Base-by-base conservation (phyloP, 495 filamentous ascomycete genomes). In the Bathelium albidoporum region DNA sequence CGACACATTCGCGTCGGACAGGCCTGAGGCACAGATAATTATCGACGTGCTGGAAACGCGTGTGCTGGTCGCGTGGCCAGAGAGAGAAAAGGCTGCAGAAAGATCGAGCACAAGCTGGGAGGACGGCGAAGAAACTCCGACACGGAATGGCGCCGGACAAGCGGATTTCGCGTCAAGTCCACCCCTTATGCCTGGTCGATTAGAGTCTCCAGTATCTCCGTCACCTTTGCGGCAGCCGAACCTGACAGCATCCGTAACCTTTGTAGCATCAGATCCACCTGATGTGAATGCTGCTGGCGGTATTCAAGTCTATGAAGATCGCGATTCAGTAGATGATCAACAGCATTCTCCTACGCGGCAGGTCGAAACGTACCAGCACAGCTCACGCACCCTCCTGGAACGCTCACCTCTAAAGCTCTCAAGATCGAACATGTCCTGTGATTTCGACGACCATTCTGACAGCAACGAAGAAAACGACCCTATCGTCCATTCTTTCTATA, bases 381-480 rank as follows among this genome's bases (percentile, higher is more conserved):
- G 2, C 32, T 45, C 31, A 22, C 14, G 22, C 12, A 55, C 59
- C 4, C 1, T 64, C 16, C 26, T 64, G 22, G 63, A 62, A 49
- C 49, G 24, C 24, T 55, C 49, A 55, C 66, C 18, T 18, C 59
- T 58, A 39, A 70, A 65, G 58, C n/a, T 52, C 29, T 62, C 63
- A 4, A 31, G 32, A 22, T 67, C 63, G 16, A 68, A 24, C 16
- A 32, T 22, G 44, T 61, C 62, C 1, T 62, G 63, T 31, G 83
- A 79, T 9, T 61, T 58, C 3, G 68, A 70, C 43, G 81, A 85
- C 9, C 83, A 89, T 52, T 89, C 88, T 44, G 89, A 95, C 53
- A 84, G 85, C 32, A 85, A 96, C 71, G 91, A 95, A 76, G 91
- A 96, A 72, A 96, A 96, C 64, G 91, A 96, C 64, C 91, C 91